Percentiles rank a stretch among this genome's conserved stretches.
Conservation (phyloP, 164 flowering plant genomes). For the Berberis vulgaris region DNA sequence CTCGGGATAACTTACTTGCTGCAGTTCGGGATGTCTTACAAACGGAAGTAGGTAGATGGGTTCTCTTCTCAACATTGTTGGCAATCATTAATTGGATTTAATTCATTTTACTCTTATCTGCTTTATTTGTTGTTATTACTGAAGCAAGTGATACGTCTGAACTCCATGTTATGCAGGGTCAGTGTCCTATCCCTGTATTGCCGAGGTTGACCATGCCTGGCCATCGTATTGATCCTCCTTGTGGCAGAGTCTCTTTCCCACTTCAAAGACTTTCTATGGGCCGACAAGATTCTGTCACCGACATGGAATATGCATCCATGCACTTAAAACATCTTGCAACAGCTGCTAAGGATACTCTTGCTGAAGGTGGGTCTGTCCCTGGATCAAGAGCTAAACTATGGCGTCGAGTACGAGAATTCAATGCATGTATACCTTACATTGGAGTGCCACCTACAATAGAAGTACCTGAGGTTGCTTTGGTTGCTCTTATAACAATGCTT, state of each 20-base stretch:
- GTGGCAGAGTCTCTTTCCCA: constrained; percentile 70
- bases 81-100: constrained; percentile 7
- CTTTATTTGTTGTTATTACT: neutral
- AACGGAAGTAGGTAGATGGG: constrained; percentile 83
- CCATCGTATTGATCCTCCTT: constrained; percentile 95
- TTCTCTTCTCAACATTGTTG: constrained; percentile 19
- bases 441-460: constrained; percentile 84
- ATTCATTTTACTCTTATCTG: neutral
- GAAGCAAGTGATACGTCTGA: neutral
- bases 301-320: constrained; percentile 70
- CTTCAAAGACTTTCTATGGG: constrained; percentile 27
- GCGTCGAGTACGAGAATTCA: constrained; percentile 97
- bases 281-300: constrained; percentile 38
- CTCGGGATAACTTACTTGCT: constrained; percentile 95
- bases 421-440: constrained; percentile 82
- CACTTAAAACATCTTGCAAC: constrained; percentile 91
- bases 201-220: constrained; percentile 99
- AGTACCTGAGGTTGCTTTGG: constrained; percentile 90
- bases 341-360: constrained; percentile 93
- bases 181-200: constrained; percentile 72
- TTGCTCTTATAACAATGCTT: constrained; percentile 98
- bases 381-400: constrained; percentile 97
- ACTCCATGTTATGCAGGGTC: constrained; percentile 49
- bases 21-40: constrained; percentile 88
- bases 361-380: constrained; percentile 94